phyloP scores from a whole-genome alignment of 371 early-diverging fungal genomes.

The Syncephalastrum sp. region DNA sequence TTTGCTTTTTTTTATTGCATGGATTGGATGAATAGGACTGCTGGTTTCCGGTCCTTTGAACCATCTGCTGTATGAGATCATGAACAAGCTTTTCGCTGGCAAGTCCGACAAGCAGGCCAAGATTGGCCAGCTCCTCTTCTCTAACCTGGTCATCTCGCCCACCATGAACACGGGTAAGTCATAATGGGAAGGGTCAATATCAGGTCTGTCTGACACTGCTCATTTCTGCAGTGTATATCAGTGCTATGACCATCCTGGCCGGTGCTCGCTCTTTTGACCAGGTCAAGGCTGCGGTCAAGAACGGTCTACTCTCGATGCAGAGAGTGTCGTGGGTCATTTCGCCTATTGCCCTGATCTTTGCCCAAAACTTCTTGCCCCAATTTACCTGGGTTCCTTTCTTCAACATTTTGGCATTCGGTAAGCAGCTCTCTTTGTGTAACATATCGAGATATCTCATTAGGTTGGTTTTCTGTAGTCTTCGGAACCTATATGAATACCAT shows the following conservation, averaged over 20 bases:
- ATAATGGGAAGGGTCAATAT: background rate
- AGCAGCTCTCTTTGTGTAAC: slow-evolving; percentile 5
- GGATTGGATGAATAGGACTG: slow-evolving; percentile 31
- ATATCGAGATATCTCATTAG: background rate
- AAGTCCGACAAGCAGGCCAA: slow-evolving; percentile 58
- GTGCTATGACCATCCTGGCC: slow-evolving; percentile 81
- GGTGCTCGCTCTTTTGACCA: slow-evolving; percentile 60
- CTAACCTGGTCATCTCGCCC: slow-evolving; percentile 75
- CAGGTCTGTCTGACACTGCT: background rate
- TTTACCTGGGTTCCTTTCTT: slow-evolving; percentile 91
- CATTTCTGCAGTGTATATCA: slow-evolving; percentile 63
- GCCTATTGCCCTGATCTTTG: slow-evolving; percentile 72
- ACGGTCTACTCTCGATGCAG: slow-evolving; percentile 72
- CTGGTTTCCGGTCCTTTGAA: slow-evolving; percentile 73
- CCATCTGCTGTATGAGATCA: slow-evolving; percentile 64
- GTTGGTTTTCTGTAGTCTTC: slow-evolving; percentile 43
- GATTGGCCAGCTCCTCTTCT: slow-evolving; percentile 63
- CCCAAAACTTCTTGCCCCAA: slow-evolving; percentile 74
- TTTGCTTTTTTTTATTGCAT: no score
- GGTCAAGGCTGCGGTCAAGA: slow-evolving; percentile 53
- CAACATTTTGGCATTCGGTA: slow-evolving; percentile 76
- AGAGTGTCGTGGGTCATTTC: slow-evolving; percentile 82
- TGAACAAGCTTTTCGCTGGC: slow-evolving; percentile 64
- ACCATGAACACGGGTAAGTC: slow-evolving; percentile 73
- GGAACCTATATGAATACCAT: slow-evolving; percentile 82